phyloP scores from a whole-genome alignment of 257 asterid genomes.

The Jacaranda mimosifolia region DNA sequence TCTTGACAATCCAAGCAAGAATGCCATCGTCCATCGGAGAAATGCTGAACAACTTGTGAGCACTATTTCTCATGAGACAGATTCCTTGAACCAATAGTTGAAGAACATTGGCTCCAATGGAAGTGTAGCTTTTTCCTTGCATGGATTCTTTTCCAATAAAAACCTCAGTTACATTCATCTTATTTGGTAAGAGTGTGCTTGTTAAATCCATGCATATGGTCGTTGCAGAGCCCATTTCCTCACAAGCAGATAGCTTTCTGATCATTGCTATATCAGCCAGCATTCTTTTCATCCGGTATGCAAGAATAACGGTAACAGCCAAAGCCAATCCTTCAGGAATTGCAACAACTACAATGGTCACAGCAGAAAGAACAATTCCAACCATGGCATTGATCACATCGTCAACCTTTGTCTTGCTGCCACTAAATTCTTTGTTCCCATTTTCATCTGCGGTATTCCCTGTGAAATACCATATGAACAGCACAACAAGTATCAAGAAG shows the following conservation, averaged over 20 bases:
- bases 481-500: constrained; percentile 43
- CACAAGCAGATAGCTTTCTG: constrained; percentile 61
- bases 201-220: constrained; percentile 57
- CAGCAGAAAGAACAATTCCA: constrained; percentile 49
- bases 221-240: constrained; percentile 63
- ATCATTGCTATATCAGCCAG: constrained; percentile 62
- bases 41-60: constrained; percentile 30
- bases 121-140: constrained; percentile 1
- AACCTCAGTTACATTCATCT: constrained; percentile 52
- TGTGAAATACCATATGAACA: background rate
- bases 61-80: constrained; percentile 50
- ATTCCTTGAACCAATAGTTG: constrained; percentile 51
- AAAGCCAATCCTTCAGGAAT: constrained; percentile 64
- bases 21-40: constrained; percentile 47
- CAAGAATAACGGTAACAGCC: constrained; percentile 56
- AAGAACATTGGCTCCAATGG: constrained; percentile 36
- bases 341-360: constrained; percentile 58
- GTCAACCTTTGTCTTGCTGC: too few relatives aligned
- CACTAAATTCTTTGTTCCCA: too few relatives aligned
- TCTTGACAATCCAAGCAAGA: constrained; percentile 36
- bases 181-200: constrained; percentile 53
- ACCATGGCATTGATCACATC: constrained; percentile 46
- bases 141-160: constrained; percentile 44
- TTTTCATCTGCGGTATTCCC: too few relatives aligned
- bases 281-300: constrained; percentile 60